Evolutionary conservation across 371 early-diverging fungal species (phyloP), one percentile per base, ranked within the genome.

Genomic region (Apophysomyces trapeziformis): DNA sequence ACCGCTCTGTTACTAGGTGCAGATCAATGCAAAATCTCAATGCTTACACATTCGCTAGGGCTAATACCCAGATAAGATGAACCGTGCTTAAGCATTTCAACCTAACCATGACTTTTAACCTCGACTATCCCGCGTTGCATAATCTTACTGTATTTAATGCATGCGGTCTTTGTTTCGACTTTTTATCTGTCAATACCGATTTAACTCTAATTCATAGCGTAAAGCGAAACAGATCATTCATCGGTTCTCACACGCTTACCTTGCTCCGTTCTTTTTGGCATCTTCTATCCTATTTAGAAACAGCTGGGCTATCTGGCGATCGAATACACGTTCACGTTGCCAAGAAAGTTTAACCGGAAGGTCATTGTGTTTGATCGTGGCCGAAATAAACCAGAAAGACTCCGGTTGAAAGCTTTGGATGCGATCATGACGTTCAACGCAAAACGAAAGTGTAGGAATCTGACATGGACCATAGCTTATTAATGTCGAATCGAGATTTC

Each of bases 401-500:
- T 90, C 89, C 11, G 85, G 84, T 21, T 83, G 77, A 75, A 91
- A 91, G 4, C 85, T 75, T 60, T 83, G 80, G 21, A 86, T 89
- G 18, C 80, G 75, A 65, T 83, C 83, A 61, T 85, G 84, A 39
- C 90, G 72, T 37, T 89, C 84, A 3, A 90, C 90, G 50, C 89
- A 89, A 76, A 92, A 89, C 0, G 89, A 85, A 3, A 92, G 70
- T 0, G 85, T 85, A 0, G 85, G 85, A 5, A 82, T 85, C 64
- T 85, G 85, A 61, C 85, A 85, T 2, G 90, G 88, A 2, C 92
- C 92, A 77, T 87, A 92, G 45, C 80, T 80, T 7, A 92, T 80
- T n/a, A 90, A 75, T 1, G 75, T 74, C 11, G 80, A 76, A 58
- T 86, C 84, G 26, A 86, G 60, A 45, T 85, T 72, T 7, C 84